Evolutionary conservation across 2,329 filamentous ascomycete genomes (phyloP).

Genomic region (Aspergillus clavatus): DNA sequence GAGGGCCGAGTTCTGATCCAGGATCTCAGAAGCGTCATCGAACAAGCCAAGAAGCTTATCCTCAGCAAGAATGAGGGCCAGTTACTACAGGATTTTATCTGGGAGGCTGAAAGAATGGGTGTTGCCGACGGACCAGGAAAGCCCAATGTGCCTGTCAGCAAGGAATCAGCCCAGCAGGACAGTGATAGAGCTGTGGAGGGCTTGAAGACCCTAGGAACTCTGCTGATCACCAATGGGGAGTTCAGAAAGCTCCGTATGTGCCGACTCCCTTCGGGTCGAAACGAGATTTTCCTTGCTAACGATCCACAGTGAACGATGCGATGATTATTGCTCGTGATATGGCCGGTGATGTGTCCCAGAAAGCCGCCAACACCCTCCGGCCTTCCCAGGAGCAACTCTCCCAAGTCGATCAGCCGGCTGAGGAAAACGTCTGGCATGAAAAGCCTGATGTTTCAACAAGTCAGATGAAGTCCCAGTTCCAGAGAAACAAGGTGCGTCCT

Average conservation of each 20-base stretch:
- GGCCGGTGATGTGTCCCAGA: slow-evolving; percentile 79
- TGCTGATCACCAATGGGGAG: slow-evolving; percentile 92
- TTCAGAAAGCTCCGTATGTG: slow-evolving; percentile 81
- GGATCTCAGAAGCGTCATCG: slow-evolving; percentile 74
- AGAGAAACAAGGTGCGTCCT: slow-evolving; percentile 48
- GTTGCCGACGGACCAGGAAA: slow-evolving; percentile 53
- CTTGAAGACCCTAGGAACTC: slow-evolving; percentile 77
- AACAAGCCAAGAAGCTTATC: slow-evolving; percentile 76
- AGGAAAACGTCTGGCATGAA: slow-evolving; percentile 93
- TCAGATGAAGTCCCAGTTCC: slow-evolving; percentile 59
- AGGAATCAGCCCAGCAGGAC: slow-evolving; percentile 74
- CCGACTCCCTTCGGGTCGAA: slow-evolving; percentile 10
- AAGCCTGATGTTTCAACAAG: slow-evolving; percentile 68
- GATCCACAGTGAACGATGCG: slow-evolving; percentile 65
- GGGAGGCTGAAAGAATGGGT: slow-evolving; percentile 76
- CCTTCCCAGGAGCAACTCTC: slow-evolving; percentile 71
- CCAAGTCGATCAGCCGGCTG: slow-evolving; percentile 76
- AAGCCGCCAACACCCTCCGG: slow-evolving; percentile 68
- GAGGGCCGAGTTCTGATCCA: slow-evolving; percentile 76
- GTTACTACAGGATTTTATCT: slow-evolving; percentile 93
- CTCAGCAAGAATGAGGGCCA: slow-evolving; percentile 95
- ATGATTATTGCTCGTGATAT: slow-evolving; percentile 80
- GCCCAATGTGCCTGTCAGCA: slow-evolving; percentile 66
- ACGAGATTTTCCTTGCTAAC: slow-evolving; percentile 12
- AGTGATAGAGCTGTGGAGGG: slow-evolving; percentile 79